These are phyloP conservation scores for Colletotrichum musicola DNA, from an alignment of 2,329 filamentous ascomycete genomes.

Conservation along the genomic window DNA sequence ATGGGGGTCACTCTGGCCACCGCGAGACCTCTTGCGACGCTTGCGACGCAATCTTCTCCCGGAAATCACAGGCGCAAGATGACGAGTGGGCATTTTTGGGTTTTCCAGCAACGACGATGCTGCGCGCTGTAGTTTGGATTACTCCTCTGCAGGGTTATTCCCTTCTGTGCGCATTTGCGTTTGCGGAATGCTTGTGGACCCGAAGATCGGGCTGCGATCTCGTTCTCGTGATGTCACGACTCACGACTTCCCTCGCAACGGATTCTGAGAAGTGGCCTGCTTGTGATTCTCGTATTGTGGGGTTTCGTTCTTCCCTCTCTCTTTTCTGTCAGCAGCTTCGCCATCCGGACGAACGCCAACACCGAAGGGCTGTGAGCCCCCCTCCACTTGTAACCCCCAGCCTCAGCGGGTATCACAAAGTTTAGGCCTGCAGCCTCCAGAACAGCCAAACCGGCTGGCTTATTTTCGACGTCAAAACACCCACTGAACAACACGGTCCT, in stretches of 20 bases:
- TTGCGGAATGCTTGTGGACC: constrained; percentile 11
- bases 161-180: background rate
- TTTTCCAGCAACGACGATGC: background rate
- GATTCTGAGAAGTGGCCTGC: background rate
- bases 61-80: background rate
- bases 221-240: constrained; percentile 22
- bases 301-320: background rate
- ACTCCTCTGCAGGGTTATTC: background rate
- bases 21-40: background rate
- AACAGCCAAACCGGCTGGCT: background rate
- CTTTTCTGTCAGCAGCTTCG: background rate
- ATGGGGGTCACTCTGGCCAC: constrained; percentile 7
- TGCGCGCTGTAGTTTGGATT: background rate
- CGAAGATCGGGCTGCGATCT: constrained; percentile 1
- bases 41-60: background rate
- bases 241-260: constrained; percentile 3
- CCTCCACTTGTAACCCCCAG: background rate
- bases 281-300: background rate
- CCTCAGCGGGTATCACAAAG: constrained; percentile 13
- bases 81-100: constrained; percentile 5
- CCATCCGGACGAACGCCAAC: constrained; percentile 31
- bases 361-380: constrained; percentile 11
- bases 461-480: constrained; percentile 15
- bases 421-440: constrained; percentile 18
- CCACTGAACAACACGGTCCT: background rate